Base-by-base conservation (phyloP, 108 stramenopile genomes). In the Pseudonitzschia multistriata region DNA sequence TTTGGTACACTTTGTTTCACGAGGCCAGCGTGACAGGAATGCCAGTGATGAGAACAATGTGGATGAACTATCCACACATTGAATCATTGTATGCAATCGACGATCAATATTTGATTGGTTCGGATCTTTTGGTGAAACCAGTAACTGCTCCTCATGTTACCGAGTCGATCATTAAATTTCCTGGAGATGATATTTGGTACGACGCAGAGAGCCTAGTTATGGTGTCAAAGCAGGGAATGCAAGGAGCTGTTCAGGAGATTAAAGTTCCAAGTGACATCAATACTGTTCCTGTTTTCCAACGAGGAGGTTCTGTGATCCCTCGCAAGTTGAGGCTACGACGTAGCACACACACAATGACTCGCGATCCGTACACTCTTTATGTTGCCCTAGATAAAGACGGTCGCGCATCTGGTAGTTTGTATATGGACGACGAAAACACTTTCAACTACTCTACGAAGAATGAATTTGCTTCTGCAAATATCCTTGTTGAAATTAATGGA, bases 21-120 rank as follows among this genome's bases (percentile, higher is more conserved):
- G 83, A 92, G 66, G 89, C 96, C 21, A 81, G 83, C 34, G 67
- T 72, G 7, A 81, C 79, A 25, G 99, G 99, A 17, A 87, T 97
- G 95, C 99, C 99, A 19, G 94, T 97, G n/a, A 98, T 99, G 97
- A 94, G 96, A 60, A 89, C 92, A 15, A 89, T 97, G 82, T 97
- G 93, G 91, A 89, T 94, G 85, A 80, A 96, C 62, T 96, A 90
- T 73, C 96, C 96, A n/a, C 48, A 82, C 24, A 81, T 83, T 14
- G 86, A 82, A 57, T 77, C 55, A 15, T 64, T 90, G 13, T 91
- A 78, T 65, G 62, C 77, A 7, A 48, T 90, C 8, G 95, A 95
- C 70, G 85, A 95, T 74, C 89, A 96, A 73, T 99, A 93, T 81
- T 70, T 99, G 67, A 77, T 97, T 54, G 99, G 99, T n/a, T 72